phyloP scores from a whole-genome alignment of 2,329 filamentous ascomycete genomes.

The Ophiostoma novo-ulmi region DNA sequence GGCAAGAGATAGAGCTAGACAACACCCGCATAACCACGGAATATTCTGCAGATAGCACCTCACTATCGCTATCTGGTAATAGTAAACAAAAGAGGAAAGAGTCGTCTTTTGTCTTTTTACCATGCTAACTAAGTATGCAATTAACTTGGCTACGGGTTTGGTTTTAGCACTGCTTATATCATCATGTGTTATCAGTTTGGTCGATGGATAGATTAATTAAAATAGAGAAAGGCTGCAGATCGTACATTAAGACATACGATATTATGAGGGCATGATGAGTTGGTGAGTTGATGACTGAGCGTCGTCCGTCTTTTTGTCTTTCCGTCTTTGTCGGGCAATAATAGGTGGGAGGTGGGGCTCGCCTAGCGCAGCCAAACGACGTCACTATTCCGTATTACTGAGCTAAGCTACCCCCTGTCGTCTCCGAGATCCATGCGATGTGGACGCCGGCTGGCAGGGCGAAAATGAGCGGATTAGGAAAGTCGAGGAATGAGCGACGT shows the following conservation, averaged over 20 bases:
- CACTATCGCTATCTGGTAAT: background rate
- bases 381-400: background rate
- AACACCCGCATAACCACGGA: background rate
- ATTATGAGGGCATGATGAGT: background rate
- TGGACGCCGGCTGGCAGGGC: background rate
- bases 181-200: background rate
- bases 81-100: conserved; percentile 8
- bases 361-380: conserved; percentile 10
- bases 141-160: background rate
- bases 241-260: background rate
- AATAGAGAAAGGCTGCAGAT: background rate
- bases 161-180: background rate
- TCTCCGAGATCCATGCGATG: background rate
- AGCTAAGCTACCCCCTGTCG: conserved; percentile 11
- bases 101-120: background rate
- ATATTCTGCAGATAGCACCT: background rate
- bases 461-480: background rate
- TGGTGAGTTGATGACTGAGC: background rate
- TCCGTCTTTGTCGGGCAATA: background rate
- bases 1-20: conserved; percentile 5
- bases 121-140: background rate
- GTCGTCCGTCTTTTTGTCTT: background rate
- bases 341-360: conserved; percentile 7
- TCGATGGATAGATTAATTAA: background rate
- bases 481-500: conserved; percentile 1